A percentile compares a stretch with the other conserved stretches of the same genome.
phyloP scores from a whole-genome alignment of 1,284 basidiomycete species.

The Lignosus rhinocerotis region DNA sequence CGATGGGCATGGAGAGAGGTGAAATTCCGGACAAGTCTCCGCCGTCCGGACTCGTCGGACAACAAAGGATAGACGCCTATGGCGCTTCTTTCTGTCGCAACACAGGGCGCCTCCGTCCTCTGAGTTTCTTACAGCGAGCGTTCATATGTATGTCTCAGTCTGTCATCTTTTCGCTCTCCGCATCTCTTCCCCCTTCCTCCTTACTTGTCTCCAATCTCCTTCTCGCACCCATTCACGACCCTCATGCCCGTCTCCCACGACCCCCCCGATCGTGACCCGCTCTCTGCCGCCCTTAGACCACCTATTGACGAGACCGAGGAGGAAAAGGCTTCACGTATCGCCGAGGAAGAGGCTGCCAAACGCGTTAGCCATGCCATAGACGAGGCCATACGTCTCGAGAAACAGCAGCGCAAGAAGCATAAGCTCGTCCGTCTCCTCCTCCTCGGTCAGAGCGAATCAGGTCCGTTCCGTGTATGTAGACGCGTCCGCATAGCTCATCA shows the following conservation, averaged over 20 bases:
- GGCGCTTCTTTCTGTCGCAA: conserved; percentile 12
- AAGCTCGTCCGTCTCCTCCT: conserved; percentile 60
- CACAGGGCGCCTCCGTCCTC: conserved; percentile 4
- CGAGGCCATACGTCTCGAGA: conserved; percentile 64
- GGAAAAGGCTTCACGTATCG: conserved; percentile 50
- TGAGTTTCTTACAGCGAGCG: conserved; percentile 17
- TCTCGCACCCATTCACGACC: conserved; percentile 36
- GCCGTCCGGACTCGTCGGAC: conserved; percentile 1
- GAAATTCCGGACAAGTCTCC: conserved; percentile 8
- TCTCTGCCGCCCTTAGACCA: conserved; percentile 60
- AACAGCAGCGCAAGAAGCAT: conserved; percentile 64
- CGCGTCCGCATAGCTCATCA: neutral
- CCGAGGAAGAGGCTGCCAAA: conserved; percentile 60
- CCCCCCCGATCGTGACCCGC: conserved; percentile 58
- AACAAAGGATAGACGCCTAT: neutral
- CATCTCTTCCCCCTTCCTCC: conserved; percentile 20
- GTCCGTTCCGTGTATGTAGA: conserved; percentile 38
- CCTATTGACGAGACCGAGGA: conserved; percentile 62
- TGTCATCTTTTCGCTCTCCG: conserved; percentile 32
- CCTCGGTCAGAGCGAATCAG: conserved; percentile 75
- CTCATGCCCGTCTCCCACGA: conserved; percentile 45
- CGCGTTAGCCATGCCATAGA: conserved; percentile 67
- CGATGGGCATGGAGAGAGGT: neutral
- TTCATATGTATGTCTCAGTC: conserved; percentile 26
- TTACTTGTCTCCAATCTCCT: conserved; percentile 6